Percentiles rank a stretch among this genome's conserved stretches.
Conservation (phyloP, 2,329 filamentous ascomycete species). For the Apiospora sp. region DNA sequence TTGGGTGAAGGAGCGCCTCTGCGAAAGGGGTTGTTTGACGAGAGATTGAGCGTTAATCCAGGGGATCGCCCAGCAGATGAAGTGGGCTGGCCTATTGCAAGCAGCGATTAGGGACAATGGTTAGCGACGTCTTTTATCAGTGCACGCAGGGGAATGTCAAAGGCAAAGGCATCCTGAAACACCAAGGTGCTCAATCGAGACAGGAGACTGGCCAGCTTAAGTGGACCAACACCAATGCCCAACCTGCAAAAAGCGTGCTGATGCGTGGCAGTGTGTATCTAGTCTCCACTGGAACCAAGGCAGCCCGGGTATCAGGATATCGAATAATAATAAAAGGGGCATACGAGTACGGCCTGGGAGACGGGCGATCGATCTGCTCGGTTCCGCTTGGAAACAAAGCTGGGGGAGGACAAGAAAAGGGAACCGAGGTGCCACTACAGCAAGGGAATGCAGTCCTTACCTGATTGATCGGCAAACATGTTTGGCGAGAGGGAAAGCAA, state of each 20-base stretch:
- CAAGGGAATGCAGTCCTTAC: constrained; percentile 27
- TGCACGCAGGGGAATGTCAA: constrained; percentile 52
- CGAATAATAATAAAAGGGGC: constrained; percentile 19
- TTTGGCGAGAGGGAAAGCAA: constrained; percentile 1
- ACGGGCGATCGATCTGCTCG: constrained; percentile 12
- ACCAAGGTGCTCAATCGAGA: constrained; percentile 55
- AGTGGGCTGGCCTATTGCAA: constrained; percentile 45
- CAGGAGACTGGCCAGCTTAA: constrained; percentile 48
- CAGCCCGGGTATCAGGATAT: constrained; percentile 22
- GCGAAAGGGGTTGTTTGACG: constrained; percentile 84
- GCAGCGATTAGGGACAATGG: constrained; percentile 36
- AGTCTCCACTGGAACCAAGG: constrained; percentile 23
- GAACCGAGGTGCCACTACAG: constrained; percentile 19
- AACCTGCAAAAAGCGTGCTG: constrained; percentile 21
- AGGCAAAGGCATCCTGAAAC: constrained; percentile 55
- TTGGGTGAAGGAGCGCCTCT: constrained; percentile 72
- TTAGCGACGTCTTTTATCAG: constrained; percentile 32
- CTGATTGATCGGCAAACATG: constrained; percentile 31
- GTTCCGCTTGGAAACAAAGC: constrained; percentile 22
- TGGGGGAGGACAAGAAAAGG: constrained; percentile 11
- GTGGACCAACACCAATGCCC: constrained; percentile 43
- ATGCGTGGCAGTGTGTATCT: constrained; percentile 21
- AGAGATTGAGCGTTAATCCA: constrained; percentile 70
- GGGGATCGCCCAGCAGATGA: constrained; percentile 52
- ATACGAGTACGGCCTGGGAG: background rate